A percentile compares a stretch with the other conserved stretches of the same genome.
phyloP scores from a whole-genome alignment of 768 basidiomycete species.

The Fibroporia radiculosa region DNA sequence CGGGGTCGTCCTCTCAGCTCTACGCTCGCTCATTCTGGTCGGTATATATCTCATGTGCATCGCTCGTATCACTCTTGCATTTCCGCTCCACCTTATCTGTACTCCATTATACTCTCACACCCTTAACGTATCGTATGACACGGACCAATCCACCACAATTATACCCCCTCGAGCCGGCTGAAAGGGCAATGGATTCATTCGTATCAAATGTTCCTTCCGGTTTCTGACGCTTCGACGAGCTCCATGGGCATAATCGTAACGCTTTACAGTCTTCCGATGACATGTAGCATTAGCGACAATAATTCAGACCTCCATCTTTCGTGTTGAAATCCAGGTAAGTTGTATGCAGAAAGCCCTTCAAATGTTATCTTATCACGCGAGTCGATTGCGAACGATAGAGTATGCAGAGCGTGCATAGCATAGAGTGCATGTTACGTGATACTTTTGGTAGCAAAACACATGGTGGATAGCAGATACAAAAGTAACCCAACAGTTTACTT shows the following conservation, averaged over 20 bases:
- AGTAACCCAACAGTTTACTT: slow-evolving; percentile 53
- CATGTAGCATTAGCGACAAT: slow-evolving; percentile 3
- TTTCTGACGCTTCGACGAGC: neutral
- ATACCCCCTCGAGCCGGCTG: slow-evolving; percentile 15
- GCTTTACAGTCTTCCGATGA: neutral
- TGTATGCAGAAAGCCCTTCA: neutral
- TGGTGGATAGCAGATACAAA: slow-evolving; percentile 18
- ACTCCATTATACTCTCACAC: slow-evolving; percentile 17
- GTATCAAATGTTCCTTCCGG: slow-evolving; percentile 2
- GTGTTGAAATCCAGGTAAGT: neutral
- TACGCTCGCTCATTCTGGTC: slow-evolving; percentile 3
- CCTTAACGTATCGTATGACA: slow-evolving; percentile 14
- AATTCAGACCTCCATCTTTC: neutral
- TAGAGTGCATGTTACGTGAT: slow-evolving; percentile 30
- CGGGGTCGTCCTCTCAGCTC: no score
- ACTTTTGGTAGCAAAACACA: slow-evolving; percentile 28
- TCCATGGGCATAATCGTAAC: neutral
- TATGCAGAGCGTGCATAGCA: slow-evolving; percentile 3
- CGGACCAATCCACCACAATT: slow-evolving; percentile 16
- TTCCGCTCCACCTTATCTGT: slow-evolving; percentile 15
- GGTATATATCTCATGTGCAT: slow-evolving; percentile 10
- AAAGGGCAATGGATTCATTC: slow-evolving; percentile 12
- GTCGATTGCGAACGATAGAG: neutral
- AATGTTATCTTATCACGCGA: neutral
- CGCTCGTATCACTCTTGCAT: slow-evolving; percentile 5